Evolutionary conservation across 2,329 filamentous ascomycete species (phyloP).

Genomic region (Phyllosticta citribraziliensis): DNA sequence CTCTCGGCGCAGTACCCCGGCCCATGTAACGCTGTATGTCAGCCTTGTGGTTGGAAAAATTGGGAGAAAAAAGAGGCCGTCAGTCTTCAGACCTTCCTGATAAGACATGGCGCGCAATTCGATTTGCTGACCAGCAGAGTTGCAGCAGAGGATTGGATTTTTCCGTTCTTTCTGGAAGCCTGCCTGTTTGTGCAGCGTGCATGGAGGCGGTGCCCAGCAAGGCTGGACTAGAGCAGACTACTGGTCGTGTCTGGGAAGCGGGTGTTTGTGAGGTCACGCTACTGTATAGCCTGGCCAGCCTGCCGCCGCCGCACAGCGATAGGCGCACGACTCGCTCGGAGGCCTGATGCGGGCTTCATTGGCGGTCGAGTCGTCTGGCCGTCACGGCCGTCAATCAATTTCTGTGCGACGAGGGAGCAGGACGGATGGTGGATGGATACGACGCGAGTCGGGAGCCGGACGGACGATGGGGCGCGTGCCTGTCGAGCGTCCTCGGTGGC

Average conservation of each 20-base stretch:
- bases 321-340: neutral
- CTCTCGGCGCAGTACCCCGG: slow-evolving; percentile 2
- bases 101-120: slow-evolving; percentile 8
- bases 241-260: too few relatives aligned
- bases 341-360: too few relatives aligned
- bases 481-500: too few relatives aligned
- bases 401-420: too few relatives aligned
- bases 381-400: neutral
- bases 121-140: neutral
- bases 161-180: slow-evolving; percentile 4
- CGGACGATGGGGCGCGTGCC: too few relatives aligned
- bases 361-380: too few relatives aligned
- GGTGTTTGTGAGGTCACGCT: neutral
- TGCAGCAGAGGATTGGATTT: neutral
- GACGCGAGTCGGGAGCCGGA: too few relatives aligned
- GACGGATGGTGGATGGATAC: too few relatives aligned
- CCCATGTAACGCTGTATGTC: slow-evolving; percentile 1
- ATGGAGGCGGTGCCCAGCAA: neutral
- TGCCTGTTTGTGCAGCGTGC: neutral
- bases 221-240: neutral
- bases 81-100: slow-evolving; percentile 6
- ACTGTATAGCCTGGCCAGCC: neutral
- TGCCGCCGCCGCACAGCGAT: neutral
- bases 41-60: neutral
- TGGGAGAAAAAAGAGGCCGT: neutral